Base-by-base conservation (phyloP, 331 rosid genomes). In the Rhamnella rubrinervis region DNA sequence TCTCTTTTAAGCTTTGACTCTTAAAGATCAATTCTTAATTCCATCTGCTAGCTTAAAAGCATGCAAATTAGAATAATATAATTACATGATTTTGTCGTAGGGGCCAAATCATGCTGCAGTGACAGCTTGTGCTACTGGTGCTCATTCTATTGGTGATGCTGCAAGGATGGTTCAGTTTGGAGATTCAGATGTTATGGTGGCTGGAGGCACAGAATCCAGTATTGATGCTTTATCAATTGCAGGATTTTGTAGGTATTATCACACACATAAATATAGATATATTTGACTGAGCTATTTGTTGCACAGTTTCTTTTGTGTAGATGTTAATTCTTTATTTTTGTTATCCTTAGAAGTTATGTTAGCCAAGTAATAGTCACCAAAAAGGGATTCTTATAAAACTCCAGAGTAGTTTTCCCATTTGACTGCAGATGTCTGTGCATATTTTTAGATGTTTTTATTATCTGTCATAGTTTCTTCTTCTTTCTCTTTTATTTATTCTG, bases 141-240 rank as follows among this genome's bases (percentile, higher is more conserved):
- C 97, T 52, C 96, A 88, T 83, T 91, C 98, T 67, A 80, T 93
- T 73, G 98, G 98, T 55, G 98, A 93, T 85, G 91, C 96, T 46
- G 71, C 87, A 77, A 86, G 98, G 83, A 93, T 93, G 98, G 88
- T 93, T 82, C 98, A 90, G 53, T 93, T 90, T 81, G 97, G 96
- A 68, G 97, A 93, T 80, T 85, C 96, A 38, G 97, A 93, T 85
- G 91, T 93, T 71, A 93, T 93, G 97, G 88, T 93, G 67, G 97
- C 96, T 59, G 96, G 98, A 76, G 98, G 97, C 68, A 85, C 96
- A 38, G 96, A 93, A 86, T 87, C 97, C 70, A 90, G 98, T 83
- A 91, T 93, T 75, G 98, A 93, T 81, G 97, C 95, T 74, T 81
- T 91, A 75, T 93, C 97, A 44, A 88, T 93, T 55, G 95, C 96